phyloP scores from a whole-genome alignment of 805 yeast genomes.

The Lipomyces kockii region DNA sequence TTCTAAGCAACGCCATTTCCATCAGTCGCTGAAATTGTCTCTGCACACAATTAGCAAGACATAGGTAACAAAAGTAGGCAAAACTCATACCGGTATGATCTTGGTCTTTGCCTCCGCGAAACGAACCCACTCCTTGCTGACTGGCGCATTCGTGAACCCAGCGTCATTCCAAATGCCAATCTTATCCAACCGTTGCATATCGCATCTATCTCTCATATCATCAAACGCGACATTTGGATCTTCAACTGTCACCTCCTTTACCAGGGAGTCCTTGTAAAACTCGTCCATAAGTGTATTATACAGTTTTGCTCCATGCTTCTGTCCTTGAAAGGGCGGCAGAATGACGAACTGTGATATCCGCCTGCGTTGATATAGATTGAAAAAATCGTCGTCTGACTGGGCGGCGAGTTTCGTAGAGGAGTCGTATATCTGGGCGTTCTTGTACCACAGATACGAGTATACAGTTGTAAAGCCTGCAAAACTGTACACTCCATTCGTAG shows the following conservation, averaged over 20 bases:
- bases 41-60: slow-evolving; percentile 1
- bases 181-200: slow-evolving; percentile 57
- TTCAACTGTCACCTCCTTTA: slow-evolving; percentile 82
- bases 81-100: slow-evolving; percentile 54
- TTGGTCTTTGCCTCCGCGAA: slow-evolving; percentile 53
- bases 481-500: slow-evolving; percentile 41
- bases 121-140: slow-evolving; percentile 49
- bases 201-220: slow-evolving; percentile 83
- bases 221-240: slow-evolving; percentile 95
- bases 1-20: slow-evolving; percentile 71
- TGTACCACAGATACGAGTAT: slow-evolving; percentile 81
- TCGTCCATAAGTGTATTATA: slow-evolving; percentile 59
- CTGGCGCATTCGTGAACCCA: slow-evolving; percentile 38
- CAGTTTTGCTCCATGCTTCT: slow-evolving; percentile 67
- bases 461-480: slow-evolving; percentile 83
- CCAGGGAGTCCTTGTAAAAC: slow-evolving; percentile 59
- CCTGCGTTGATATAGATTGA: slow-evolving; percentile 51
- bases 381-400: slow-evolving; percentile 16
- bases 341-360: slow-evolving; percentile 87
- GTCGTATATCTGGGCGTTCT: slow-evolving; percentile 59
- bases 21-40: slow-evolving; percentile 77
- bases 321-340: slow-evolving; percentile 81
- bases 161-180: slow-evolving; percentile 32
- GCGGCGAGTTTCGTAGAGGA: slow-evolving; percentile 26
- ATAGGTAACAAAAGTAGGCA: not conserved